These are phyloP conservation scores for Triticum dicoccoides DNA, from an alignment of 176 grass and related monocot species.

Conservation along the genomic window DNA sequence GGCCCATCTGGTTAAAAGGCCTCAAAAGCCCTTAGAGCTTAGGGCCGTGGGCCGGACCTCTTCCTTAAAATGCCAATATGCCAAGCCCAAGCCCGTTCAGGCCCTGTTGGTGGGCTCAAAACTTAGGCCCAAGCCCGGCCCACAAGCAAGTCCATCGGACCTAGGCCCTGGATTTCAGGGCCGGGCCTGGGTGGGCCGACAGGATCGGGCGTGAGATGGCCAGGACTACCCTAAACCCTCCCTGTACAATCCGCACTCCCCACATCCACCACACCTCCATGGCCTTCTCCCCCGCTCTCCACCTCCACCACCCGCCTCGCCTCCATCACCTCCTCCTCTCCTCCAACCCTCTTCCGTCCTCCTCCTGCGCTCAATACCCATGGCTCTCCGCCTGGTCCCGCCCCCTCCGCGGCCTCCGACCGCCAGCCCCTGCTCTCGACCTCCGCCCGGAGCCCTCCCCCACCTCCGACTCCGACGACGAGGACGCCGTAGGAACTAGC, in stretches of 20 bases:
- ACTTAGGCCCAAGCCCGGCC: too few species aligned
- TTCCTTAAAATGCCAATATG: too few species aligned
- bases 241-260: not conserved
- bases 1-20: too few species aligned
- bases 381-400: constrained; percentile 57
- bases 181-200: too few species aligned
- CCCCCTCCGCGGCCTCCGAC: constrained; percentile 8
- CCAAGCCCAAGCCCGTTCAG: too few species aligned
- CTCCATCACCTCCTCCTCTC: constrained; percentile 36
- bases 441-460: constrained; percentile 63
- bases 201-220: too few species aligned
- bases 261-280: constrained; percentile 24
- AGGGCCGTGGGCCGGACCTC: too few species aligned
- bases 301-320: constrained; percentile 49
- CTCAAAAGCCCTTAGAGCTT: too few species aligned
- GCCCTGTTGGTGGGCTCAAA: too few species aligned
- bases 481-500: constrained; percentile 59
- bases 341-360: constrained; percentile 24
- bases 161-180: too few species aligned
- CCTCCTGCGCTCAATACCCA: constrained; percentile 24
- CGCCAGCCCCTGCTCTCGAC: constrained; percentile 44
- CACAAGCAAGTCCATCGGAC: too few species aligned
- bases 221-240: not conserved
- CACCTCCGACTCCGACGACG: constrained; percentile 66
- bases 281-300: constrained; percentile 48